These are phyloP conservation scores for Colletotrichum falcatum DNA, from an alignment of 2,329 filamentous ascomycete species.

Conservation along the genomic window DNA sequence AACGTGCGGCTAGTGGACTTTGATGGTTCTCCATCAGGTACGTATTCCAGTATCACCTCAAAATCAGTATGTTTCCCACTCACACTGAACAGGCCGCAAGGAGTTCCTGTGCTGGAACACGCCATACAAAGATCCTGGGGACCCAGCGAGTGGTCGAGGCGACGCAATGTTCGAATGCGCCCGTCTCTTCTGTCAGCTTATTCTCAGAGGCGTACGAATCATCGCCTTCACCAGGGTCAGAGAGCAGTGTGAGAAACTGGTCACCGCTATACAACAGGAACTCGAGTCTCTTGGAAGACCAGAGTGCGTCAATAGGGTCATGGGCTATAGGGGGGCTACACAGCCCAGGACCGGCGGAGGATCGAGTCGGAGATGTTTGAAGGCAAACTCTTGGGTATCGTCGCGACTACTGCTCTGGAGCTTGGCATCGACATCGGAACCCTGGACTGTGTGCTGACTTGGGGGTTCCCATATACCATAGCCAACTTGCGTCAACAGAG, in stretches of 20 bases:
- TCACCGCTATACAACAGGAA: slow-evolving; percentile 83
- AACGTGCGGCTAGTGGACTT: slow-evolving; percentile 86
- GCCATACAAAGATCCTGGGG: slow-evolving; percentile 88
- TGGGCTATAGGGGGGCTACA: slow-evolving; percentile 98
- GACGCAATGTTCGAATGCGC: slow-evolving; percentile 89
- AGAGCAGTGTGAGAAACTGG: slow-evolving; percentile 87
- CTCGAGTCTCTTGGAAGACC: slow-evolving; percentile 77
- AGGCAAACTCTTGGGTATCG: slow-evolving; percentile 90
- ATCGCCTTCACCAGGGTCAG: slow-evolving; percentile 94
- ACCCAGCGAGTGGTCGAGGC: slow-evolving; percentile 87
- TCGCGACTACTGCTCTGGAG: slow-evolving; percentile 93
- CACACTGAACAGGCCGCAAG: slow-evolving; percentile 71
- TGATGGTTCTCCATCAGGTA: slow-evolving; percentile 85
- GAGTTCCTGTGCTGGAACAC: slow-evolving; percentile 99
- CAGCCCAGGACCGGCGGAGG: slow-evolving; percentile 84
- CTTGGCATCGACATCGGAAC: slow-evolving; percentile 95
- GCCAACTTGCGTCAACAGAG: slow-evolving; percentile 95
- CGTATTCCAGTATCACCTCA: not conserved
- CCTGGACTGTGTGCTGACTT: slow-evolving; percentile 91
- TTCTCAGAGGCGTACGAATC: slow-evolving; percentile 87
- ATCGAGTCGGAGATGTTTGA: slow-evolving; percentile 99
- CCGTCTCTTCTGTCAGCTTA: slow-evolving; percentile 88
- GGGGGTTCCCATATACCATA: slow-evolving; percentile 96
- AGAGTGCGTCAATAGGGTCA: slow-evolving; percentile 83
- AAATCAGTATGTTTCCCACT: not conserved